Evolutionary conservation across 164 flowering plant genomes (phyloP), one percentile per base, ranked within the genome.

Genomic region (Berberis thunbergii): DNA sequence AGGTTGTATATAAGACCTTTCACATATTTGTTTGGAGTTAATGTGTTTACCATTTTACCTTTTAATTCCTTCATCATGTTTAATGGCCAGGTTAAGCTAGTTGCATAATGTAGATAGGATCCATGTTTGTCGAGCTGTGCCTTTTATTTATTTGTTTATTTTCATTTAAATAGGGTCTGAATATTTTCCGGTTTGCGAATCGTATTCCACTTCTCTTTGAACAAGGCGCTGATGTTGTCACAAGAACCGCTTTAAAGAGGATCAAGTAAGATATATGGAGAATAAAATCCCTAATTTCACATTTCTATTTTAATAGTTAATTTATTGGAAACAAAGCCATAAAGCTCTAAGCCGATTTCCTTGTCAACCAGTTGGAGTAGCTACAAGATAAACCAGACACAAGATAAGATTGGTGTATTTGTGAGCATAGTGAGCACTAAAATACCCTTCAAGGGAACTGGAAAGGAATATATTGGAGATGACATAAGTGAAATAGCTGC

Each of bases 191-290:
- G 50, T 91, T 91, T 76, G 99, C 97, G 45, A 94, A 94, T 54
- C 92, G 99, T 54, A 94, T 94, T 54, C 99, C 97, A 6, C 96
- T 94, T 73, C 93, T 94, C n/a, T 94, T 94, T 70, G 99, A 94
- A 81, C 99, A 91, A 89, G 99, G 99, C 74, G 97, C 96, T 71
- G 99, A 94, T 85, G 99, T 94, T 73, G 97, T 94, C 66, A 94
- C 99, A 62, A 80, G 99, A 70, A 91, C 97, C 69, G 94, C 96
- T 48, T 44, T 81, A 58, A 94, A 87, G 78, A 85, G 98, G 75
- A 94, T 94, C 75, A 91, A 84, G 99, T 94, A 80, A 76, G 82
- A 67, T 40, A 26, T 26, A 54, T 8, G 5, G 7, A 55, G 9
- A 11, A 3, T 41, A 40, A 2, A 39, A 40, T 3, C 11, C 9